A percentile compares a stretch with the other conserved stretches of the same genome.
These are phyloP conservation scores for Emmonsiellopsis sp. DNA, from an alignment of 2,329 filamentous ascomycete species.

Conservation along the genomic window DNA sequence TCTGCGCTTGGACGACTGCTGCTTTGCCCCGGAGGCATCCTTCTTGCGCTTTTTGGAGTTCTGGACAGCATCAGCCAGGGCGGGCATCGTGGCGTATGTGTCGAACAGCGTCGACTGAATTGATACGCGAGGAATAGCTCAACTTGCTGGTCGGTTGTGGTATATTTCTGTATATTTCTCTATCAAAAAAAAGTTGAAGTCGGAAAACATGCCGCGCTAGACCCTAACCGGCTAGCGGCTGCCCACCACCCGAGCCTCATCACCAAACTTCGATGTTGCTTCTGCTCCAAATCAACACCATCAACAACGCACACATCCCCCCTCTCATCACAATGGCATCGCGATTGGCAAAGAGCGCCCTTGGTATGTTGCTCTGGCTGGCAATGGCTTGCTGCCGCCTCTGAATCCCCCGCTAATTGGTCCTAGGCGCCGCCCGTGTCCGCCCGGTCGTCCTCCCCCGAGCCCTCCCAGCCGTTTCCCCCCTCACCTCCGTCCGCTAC, in stretches of 20 bases:
- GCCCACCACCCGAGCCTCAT: conserved; percentile 14
- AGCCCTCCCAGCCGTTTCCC: conserved; percentile 61
- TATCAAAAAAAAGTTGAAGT: background rate
- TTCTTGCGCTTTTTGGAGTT: conserved; percentile 34
- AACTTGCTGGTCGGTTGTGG: background rate
- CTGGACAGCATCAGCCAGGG: conserved; percentile 13
- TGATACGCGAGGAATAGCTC: conserved; percentile 29
- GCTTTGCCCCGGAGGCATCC: conserved; percentile 21
- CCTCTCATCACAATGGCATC: conserved; percentile 76
- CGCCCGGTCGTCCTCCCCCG: conserved; percentile 71
- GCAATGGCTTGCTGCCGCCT: conserved; percentile 3
- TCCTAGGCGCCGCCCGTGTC: conserved; percentile 77
- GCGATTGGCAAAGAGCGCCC: conserved; percentile 88
- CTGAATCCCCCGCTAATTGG: conserved; percentile 22
- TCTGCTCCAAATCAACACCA: conserved; percentile 23
- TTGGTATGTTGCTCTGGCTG: conserved; percentile 59
- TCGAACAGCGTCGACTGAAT: background rate
- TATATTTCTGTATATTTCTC: conserved; percentile 48
- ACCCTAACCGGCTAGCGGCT: conserved; percentile 22
- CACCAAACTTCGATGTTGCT: background rate
- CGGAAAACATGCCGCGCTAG: conserved; percentile 10
- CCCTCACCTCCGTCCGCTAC: conserved; percentile 58
- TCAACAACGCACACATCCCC: conserved; percentile 32
- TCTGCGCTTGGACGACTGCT: conserved; percentile 34
- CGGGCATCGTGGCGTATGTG: conserved; percentile 20